phyloP scores from a whole-genome alignment of 805 yeast genomes.

The Schizosaccharomyces octosporus region DNA sequence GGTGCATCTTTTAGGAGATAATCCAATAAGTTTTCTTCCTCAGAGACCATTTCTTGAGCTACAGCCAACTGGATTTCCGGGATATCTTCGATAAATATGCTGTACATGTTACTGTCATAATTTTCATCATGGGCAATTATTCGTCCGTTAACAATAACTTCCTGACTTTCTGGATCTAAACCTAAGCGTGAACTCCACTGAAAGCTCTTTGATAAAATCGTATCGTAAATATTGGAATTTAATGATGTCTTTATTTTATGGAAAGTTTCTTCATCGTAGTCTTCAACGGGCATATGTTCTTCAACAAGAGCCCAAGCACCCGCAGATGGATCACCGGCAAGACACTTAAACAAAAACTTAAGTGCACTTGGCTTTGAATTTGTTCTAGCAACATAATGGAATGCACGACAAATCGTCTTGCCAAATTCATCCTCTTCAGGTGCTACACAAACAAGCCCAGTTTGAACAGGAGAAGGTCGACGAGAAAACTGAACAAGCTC shows the following conservation, averaged over 20 bases:
- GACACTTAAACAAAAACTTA: constrained; percentile 3
- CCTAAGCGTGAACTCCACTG: constrained; percentile 15
- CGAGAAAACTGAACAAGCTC: constrained; percentile 12
- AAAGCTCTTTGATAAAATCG: constrained; percentile 4
- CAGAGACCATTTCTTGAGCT: constrained; percentile 10
- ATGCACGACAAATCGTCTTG: constrained; percentile 5
- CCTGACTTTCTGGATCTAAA: constrained; percentile 21
- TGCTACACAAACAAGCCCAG: constrained; percentile 55
- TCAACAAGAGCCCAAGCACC: background rate
- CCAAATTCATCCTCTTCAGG: constrained; percentile 8
- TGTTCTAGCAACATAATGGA: constrained; percentile 8
- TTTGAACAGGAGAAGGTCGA: constrained; percentile 45
- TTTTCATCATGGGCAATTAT: constrained; percentile 25
- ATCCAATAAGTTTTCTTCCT: constrained; percentile 14
- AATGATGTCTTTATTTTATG: background rate
- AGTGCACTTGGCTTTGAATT: constrained; percentile 7
- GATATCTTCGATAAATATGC: constrained; percentile 26
- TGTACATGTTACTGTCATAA: constrained; percentile 11
- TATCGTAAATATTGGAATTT: background rate
- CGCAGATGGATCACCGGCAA: background rate
- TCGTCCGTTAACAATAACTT: constrained; percentile 51
- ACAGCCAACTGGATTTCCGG: constrained; percentile 11
- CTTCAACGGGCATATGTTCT: background rate
- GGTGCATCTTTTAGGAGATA: constrained; percentile 22
- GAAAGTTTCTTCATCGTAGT: background rate